phyloP scores from a whole-genome alignment of 1,139 yeast species.

The Pichia sp. region DNA sequence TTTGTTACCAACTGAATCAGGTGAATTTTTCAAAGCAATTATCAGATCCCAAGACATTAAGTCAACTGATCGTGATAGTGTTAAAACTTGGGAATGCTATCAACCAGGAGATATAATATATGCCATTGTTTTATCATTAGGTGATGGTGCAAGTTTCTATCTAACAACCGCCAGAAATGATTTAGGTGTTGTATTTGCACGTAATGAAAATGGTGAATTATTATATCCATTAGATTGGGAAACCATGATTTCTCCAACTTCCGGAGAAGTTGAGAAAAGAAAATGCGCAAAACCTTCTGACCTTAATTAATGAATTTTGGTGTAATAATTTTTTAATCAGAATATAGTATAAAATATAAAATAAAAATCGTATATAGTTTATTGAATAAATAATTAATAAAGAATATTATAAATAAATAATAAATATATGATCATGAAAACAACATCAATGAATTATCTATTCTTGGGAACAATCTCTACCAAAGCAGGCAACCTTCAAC shows the following conservation, averaged over 20 bases:
- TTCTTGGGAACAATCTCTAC: constrained; percentile 58
- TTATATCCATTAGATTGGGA: constrained; percentile 97
- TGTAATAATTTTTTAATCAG: not conserved
- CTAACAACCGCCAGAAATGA: constrained; percentile 86
- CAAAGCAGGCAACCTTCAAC: constrained; percentile 50
- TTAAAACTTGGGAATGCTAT: constrained; percentile 70
- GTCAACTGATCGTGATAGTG: constrained; percentile 84
- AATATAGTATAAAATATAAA: not conserved
- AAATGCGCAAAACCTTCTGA: constrained; percentile 89
- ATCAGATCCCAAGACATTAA: constrained; percentile 85
- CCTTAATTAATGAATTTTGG: too few relatives aligned
- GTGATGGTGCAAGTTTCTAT: constrained; percentile 90
- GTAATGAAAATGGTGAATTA: constrained; percentile 64
- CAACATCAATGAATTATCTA: constrained; percentile 20
- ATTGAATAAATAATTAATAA: not conserved
- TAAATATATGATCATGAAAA: not conserved
- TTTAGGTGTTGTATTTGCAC: constrained; percentile 89
- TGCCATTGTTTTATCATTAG: constrained; percentile 75
- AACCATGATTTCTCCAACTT: constrained; percentile 72
- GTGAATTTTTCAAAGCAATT: constrained; percentile 87
- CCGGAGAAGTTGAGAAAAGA: constrained; percentile 71
- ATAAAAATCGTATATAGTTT: constrained; percentile 15
- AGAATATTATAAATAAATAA: not conserved
- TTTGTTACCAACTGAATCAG: constrained; percentile 58
- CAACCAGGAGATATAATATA: constrained; percentile 90